Conservation (phyloP, 495 filamentous ascomycete genomes). For the Trichoderma virens region DNA sequence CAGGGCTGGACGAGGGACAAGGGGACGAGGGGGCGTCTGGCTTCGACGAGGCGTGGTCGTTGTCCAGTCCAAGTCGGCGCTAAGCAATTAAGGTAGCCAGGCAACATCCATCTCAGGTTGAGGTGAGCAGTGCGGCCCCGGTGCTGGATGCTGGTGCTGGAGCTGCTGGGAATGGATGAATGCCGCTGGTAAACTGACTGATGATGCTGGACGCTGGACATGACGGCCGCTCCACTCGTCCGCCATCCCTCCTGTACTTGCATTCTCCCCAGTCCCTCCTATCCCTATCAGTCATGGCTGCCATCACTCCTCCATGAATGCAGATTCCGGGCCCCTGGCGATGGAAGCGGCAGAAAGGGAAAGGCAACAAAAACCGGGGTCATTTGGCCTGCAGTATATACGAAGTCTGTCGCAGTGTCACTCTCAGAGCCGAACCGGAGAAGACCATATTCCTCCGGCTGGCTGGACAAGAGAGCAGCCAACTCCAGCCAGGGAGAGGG, state of each 20-base stretch:
- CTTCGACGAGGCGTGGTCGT: background rate
- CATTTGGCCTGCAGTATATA: background rate
- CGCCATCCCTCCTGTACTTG: background rate
- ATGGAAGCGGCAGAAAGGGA: background rate
- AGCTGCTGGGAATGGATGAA: background rate
- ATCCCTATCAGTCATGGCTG: background rate
- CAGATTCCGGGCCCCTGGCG: background rate
- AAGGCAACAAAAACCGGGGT: background rate
- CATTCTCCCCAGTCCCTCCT: background rate
- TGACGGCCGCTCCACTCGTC: background rate
- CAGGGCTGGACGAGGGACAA: conserved; percentile 6
- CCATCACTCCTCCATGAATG: background rate
- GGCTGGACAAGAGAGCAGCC: background rate
- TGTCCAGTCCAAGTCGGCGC: background rate
- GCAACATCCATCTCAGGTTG: conserved; percentile 6
- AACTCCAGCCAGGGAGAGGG: too few relatives aligned
- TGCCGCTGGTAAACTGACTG: too few relatives aligned
- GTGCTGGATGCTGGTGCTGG: background rate
- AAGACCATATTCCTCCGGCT: conserved; percentile 2
- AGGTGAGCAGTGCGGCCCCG: background rate
- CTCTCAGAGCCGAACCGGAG: background rate
- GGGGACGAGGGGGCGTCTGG: background rate
- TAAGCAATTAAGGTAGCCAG: conserved; percentile 7
- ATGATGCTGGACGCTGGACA: conserved; percentile 1
- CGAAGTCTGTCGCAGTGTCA: background rate